Evolutionary conservation across 2,329 filamentous ascomycete species (phyloP).

Genomic region (Parasarocladium wereldwijsianum): DNA sequence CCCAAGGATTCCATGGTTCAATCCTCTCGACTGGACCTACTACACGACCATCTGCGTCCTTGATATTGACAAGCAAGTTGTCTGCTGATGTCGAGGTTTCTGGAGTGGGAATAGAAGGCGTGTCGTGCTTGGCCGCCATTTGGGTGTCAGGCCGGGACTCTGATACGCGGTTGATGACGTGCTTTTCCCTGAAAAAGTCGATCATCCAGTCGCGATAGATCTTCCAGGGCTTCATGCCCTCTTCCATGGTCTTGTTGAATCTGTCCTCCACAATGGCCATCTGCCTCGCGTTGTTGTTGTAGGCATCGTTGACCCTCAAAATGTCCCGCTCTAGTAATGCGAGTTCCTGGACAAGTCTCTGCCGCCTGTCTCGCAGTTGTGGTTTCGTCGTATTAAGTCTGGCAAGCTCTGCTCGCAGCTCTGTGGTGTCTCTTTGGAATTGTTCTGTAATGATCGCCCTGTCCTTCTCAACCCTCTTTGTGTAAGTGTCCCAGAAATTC

Average conservation of each 20-base stretch:
- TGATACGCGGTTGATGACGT: too few relatives aligned
- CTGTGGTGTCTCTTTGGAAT: slow-evolving; percentile 10
- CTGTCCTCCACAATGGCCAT: slow-evolving; percentile 18
- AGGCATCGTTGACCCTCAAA: slow-evolving; percentile 13
- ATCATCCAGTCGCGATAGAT: slow-evolving; percentile 17
- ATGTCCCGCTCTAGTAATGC: slow-evolving; percentile 23
- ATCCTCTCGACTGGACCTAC: slow-evolving; percentile 23
- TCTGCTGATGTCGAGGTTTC: slow-evolving; percentile 2
- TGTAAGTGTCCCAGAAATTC: slow-evolving; percentile 19
- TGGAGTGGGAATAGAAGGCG: slow-evolving; percentile 1
- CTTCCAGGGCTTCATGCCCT: slow-evolving; percentile 13
- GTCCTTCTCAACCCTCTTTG: slow-evolving; percentile 6
- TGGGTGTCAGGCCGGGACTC: too few relatives aligned
- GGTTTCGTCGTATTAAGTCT: slow-evolving; percentile 14
- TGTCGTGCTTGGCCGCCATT: too few relatives aligned
- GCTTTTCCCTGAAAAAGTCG: slow-evolving; percentile 18
- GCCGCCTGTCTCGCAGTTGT: slow-evolving; percentile 14
- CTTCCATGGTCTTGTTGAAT: slow-evolving; percentile 14
- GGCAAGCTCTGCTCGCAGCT: slow-evolving; percentile 15
- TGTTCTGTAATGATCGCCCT: slow-evolving; percentile 7
- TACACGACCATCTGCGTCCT: slow-evolving; percentile 20
- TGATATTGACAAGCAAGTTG: slow-evolving; percentile 17
- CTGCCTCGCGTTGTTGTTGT: slow-evolving; percentile 18
- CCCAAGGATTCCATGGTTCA: slow-evolving; percentile 23
- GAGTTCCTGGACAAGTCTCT: slow-evolving; percentile 15